Percentiles rank a stretch among this genome's conserved stretches.
Evolutionary conservation across 169 alveolate species (phyloP).

Genomic region (Cryptosporidium tyzzeri): DNA sequence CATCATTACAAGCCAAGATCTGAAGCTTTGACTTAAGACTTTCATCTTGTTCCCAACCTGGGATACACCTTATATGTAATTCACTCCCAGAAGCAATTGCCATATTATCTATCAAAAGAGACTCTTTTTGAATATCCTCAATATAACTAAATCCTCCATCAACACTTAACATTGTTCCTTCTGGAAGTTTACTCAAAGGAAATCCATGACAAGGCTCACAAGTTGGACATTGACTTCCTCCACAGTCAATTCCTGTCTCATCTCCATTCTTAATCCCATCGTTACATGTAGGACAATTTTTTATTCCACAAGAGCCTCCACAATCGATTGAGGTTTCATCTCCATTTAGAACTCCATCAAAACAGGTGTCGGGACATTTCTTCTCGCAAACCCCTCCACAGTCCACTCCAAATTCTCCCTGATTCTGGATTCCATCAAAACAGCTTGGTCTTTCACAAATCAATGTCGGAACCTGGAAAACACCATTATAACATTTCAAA

Average conservation of each 20-base stretch:
- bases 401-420: slow-evolving; percentile 75
- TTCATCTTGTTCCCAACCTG: slow-evolving; percentile 61
- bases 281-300: slow-evolving; percentile 47
- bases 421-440: slow-evolving; percentile 71
- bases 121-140: slow-evolving; percentile 53
- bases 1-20: slow-evolving; percentile 54
- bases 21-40: slow-evolving; percentile 19
- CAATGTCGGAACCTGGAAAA: slow-evolving; percentile 44
- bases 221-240: slow-evolving; percentile 73
- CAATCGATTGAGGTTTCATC: slow-evolving; percentile 69
- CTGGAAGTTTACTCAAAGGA: slow-evolving; percentile 42
- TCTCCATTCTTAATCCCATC: slow-evolving; percentile 68
- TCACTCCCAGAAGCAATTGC: slow-evolving; percentile 72
- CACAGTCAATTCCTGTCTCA: slow-evolving; percentile 74
- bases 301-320: slow-evolving; percentile 66
- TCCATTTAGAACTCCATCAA: slow-evolving; percentile 71
- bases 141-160: slow-evolving; percentile 70
- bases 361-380: slow-evolving; percentile 68
- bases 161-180: slow-evolving; percentile 40
- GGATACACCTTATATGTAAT: slow-evolving; percentile 61
- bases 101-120: slow-evolving; percentile 46
- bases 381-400: slow-evolving; percentile 75
- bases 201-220: slow-evolving; percentile 69
- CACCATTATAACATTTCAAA: slow-evolving; percentile 48
- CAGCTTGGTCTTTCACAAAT: slow-evolving; percentile 72